Evolutionary conservation across 306 rosid genomes (phyloP), one percentile per base, ranked within the genome.

Genomic region (Prunus mume): DNA sequence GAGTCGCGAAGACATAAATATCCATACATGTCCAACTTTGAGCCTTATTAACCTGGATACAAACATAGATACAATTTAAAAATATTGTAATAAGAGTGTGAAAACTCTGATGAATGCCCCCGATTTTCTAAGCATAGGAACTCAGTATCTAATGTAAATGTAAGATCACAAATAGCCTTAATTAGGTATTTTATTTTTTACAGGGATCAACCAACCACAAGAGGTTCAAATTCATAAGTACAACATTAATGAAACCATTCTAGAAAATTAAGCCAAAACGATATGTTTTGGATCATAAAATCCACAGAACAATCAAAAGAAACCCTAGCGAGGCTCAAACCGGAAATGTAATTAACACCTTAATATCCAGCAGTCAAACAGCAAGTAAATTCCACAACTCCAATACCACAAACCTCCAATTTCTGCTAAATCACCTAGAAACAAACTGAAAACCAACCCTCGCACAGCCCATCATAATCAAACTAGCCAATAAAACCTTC

Each of bases 11-110:
- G 79, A 96, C 79, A 80, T 96, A 96, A 65, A 96, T 73, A 87
- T 96, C 99, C 74, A 96, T 78, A 68, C 99, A 96, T 28, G 93
- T 88, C 97, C 93, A 96, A 77, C 99, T 96, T 76, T 96, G 97
- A 78, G 98, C 90, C 30, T 92, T 71, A 73, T 86, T 85, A 79
- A 86, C 91, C 99, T 96, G 87, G 69, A 82, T 46, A 85, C 63
- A 74, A 74, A 79, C 55, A 85, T 0, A 73, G 14, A 69, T 38
- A 41, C 41, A 56, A 55, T 18, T 30, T 70, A 9, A 9, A 71
- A 65, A 46, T 3, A 49, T 28, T 24, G 10, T 3, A 43, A 32
- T 10, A 28, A 22, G 30, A 55, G 52, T 47, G 25, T 2, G 18
- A 3, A 13, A 46, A 41, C 25, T 18, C 46, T 51, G 51, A 12